Base-by-base conservation (phyloP, 306 rosid genomes). In the Psophocarpus tetragonolobus region DNA sequence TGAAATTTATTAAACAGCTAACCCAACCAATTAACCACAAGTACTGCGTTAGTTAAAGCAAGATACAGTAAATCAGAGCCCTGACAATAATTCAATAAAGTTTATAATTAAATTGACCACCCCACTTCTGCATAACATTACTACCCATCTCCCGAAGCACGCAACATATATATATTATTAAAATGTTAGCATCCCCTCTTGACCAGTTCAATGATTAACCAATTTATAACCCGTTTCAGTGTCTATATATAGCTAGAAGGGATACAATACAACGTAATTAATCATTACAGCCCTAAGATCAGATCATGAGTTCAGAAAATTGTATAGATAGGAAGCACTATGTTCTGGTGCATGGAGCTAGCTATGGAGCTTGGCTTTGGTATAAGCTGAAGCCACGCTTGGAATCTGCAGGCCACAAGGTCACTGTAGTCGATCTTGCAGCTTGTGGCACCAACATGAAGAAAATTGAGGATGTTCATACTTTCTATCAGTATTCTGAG, bases 341-440 rank as follows among this genome's bases (percentile, higher is more conserved):
- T 80, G 88, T 93, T n/a, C 69, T 91, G n/a, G 91, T 93, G 14
- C 98, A 93, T 39, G 97, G 96, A 1, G 89, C 89, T 15, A 79
- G 96, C 75, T 91, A 86, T 68, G 97, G 97, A 0, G 92, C 92
- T 12, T 93, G 97, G 97, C 1, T 83, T 42, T 93, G 97, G 98
- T 86, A 87, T 89, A 93, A 88, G 83, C 29, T 93, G 36, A 90
- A 87, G 27, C 89, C 93, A 4, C 87, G 3, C 11, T 84, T 93
- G 0, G 87, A 91, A 81, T 74, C 85, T 0, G 79, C 86, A 1
- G 91, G 98, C 24, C 88, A 94, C 85, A 30, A 57, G 1, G 92
- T 90, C 8, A 86, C 96, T 2, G 70, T 51, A 4, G 26, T 93
- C 0, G 89, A 91, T 51, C 88, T 91, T 30, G 81, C 88, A 0